A percentile compares a stretch with the other conserved stretches of the same genome.
These are phyloP conservation scores for Petrea volubilis DNA, from an alignment of 257 asterid species.

Conservation along the genomic window DNA sequence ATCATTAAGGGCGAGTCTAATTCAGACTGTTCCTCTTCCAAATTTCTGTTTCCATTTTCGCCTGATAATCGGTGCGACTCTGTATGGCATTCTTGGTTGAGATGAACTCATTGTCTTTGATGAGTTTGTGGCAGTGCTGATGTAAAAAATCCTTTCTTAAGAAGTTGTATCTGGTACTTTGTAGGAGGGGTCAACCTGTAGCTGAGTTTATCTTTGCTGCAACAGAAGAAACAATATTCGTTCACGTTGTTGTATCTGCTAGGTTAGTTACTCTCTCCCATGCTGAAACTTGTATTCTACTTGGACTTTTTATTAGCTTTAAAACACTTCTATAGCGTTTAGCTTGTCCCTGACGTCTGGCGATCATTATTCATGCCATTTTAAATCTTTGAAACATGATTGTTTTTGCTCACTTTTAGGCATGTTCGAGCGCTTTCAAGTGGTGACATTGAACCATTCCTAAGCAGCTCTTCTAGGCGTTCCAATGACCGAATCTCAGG, in stretches of 20 bases:
- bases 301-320: constrained; percentile 12
- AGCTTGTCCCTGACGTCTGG: constrained; percentile 10
- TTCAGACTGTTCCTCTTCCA: not conserved
- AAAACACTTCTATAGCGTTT: constrained; percentile 5
- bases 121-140: constrained; percentile 8
- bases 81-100: constrained; percentile 12
- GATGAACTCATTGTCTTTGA: constrained; percentile 12
- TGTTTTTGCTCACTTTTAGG: constrained; percentile 48
- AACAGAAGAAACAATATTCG: constrained; percentile 90
- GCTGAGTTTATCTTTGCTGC: constrained; percentile 92
- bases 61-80: not conserved
- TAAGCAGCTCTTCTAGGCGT: constrained; percentile 51
- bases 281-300: constrained; percentile 10
- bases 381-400: constrained; percentile 9
- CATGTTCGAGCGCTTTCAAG: constrained; percentile 84
- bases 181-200: constrained; percentile 97
- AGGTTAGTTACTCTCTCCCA: constrained; percentile 50
- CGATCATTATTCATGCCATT: not conserved
- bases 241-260: constrained; percentile 87
- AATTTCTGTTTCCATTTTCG: constrained; percentile 10
- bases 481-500: constrained; percentile 71
- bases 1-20: not conserved
- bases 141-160: constrained; percentile 11
- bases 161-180: constrained; percentile 35
- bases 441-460: constrained; percentile 71